phyloP scores from a whole-genome alignment of 805 yeast genomes.

The Clavispora phyllophila region DNA sequence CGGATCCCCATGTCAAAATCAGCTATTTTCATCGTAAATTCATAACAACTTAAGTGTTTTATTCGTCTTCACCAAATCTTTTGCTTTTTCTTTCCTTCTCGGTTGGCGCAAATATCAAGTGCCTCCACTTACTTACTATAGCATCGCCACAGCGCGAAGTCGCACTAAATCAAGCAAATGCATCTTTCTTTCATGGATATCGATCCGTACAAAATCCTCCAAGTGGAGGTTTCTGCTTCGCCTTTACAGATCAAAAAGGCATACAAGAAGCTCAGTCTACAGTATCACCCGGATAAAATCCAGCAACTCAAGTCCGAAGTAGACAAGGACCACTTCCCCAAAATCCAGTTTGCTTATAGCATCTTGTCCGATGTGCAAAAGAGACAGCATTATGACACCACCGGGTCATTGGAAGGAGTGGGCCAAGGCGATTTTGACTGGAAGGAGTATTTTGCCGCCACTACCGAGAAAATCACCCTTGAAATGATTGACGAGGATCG shows the following conservation, averaged over 20 bases:
- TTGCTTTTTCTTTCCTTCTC: too few species aligned
- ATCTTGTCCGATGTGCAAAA: constrained; percentile 56
- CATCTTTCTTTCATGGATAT: constrained; percentile 28
- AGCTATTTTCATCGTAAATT: too few species aligned
- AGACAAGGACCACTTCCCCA: constrained; percentile 44
- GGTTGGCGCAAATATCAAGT: too few species aligned
- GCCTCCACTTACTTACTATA: neutral
- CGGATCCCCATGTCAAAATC: too few species aligned
- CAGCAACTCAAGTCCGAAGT: constrained; percentile 18
- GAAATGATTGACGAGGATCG: constrained; percentile 69
- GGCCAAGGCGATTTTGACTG: constrained; percentile 46
- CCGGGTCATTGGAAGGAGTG: constrained; percentile 49
- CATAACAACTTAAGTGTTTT: too few species aligned
- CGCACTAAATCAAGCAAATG: neutral
- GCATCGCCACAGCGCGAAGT: neutral
- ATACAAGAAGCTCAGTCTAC: constrained; percentile 22
- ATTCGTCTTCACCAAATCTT: too few species aligned
- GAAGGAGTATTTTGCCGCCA: constrained; percentile 49
- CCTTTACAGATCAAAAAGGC: constrained; percentile 58
- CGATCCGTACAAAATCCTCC: constrained; percentile 58
- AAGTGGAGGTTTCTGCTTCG: constrained; percentile 34
- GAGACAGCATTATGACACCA: constrained; percentile 58
- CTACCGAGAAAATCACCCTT: constrained; percentile 49
- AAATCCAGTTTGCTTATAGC: constrained; percentile 70
- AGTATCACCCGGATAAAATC: constrained; percentile 26